phyloP scores from a whole-genome alignment of 495 filamentous ascomycete genomes.

The Xylaria cubensis region DNA sequence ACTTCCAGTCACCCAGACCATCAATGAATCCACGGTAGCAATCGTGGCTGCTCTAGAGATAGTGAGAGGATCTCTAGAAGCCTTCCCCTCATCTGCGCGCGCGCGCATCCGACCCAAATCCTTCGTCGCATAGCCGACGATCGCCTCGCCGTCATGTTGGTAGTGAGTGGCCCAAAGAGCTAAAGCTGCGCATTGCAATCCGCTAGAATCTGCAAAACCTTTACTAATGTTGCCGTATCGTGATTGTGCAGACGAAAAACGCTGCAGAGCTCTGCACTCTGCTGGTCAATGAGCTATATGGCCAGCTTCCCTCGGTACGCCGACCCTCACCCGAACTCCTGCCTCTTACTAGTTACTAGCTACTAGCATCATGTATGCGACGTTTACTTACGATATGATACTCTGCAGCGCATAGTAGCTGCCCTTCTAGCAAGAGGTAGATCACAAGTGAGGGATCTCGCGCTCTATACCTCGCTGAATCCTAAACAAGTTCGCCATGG shows the following conservation, averaged over 20 bases:
- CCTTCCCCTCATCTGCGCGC: constrained; percentile 34
- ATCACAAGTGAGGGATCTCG: constrained; percentile 70
- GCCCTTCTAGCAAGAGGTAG: constrained; percentile 78
- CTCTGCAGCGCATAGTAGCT: constrained; percentile 73
- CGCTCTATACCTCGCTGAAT: constrained; percentile 69
- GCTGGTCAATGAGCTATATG: constrained; percentile 86
- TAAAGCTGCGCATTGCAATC: constrained; percentile 1
- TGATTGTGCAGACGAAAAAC: constrained; percentile 56
- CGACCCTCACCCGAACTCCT: not conserved
- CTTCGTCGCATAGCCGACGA: constrained; percentile 25
- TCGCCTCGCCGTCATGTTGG: constrained; percentile 43
- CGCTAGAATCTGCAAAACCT: not conserved
- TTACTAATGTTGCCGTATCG: constrained; percentile 14
- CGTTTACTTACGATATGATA: constrained; percentile 29
- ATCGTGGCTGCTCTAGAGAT: constrained; percentile 72
- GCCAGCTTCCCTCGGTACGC: constrained; percentile 88
- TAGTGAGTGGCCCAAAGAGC: constrained; percentile 44
- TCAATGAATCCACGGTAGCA: constrained; percentile 71
- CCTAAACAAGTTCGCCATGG: constrained; percentile 75
- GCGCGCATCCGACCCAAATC: constrained; percentile 21
- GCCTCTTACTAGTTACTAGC: not conserved
- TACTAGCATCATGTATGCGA: not conserved
- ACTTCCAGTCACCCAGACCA: constrained; percentile 18
- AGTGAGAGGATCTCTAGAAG: constrained; percentile 73
- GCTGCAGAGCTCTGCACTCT: constrained; percentile 84